Conservation (phyloP, 495 filamentous ascomycete genomes). For the Penicillium ucsense region DNA sequence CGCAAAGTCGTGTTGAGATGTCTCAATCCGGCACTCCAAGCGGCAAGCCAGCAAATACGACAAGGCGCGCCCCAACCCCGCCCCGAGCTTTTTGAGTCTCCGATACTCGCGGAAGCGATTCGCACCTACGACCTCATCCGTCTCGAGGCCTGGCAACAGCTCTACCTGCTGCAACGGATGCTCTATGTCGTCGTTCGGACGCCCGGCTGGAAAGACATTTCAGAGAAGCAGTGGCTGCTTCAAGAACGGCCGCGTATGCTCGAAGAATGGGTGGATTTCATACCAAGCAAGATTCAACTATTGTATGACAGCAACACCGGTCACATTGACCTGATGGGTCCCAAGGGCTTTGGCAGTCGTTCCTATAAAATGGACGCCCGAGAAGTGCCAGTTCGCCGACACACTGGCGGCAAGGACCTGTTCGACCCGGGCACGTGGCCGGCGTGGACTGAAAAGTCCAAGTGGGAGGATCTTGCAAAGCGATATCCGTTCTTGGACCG, state of each 20-base stretch:
- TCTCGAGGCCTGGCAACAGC: conserved; percentile 24
- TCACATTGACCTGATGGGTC: conserved; percentile 3
- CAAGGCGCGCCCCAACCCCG: background rate
- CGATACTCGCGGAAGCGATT: conserved; percentile 26
- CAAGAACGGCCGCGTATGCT: conserved; percentile 31
- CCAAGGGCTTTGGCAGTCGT: conserved; percentile 1
- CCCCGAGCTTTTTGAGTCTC: conserved; percentile 12
- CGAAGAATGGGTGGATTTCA: conserved; percentile 40
- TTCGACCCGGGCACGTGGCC: background rate
- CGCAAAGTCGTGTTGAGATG: conserved; percentile 16
- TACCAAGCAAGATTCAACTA: conserved; percentile 23
- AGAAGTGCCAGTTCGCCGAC: conserved; percentile 2
- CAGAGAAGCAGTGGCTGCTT: conserved; percentile 18
- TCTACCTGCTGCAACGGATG: conserved; percentile 8
- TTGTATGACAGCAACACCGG: conserved; percentile 8
- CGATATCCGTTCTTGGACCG: conserved; percentile 9
- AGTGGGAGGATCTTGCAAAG: conserved; percentile 5
- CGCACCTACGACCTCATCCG: conserved; percentile 28
- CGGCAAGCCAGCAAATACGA: background rate
- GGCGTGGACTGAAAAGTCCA: background rate
- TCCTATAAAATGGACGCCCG: background rate
- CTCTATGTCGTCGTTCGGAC: background rate
- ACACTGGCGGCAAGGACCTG: background rate
- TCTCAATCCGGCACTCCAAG: conserved; percentile 10
- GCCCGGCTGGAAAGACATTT: conserved; percentile 12